Evolutionary conservation across 129 eudicot species (phyloP).

Genomic region (Helichrysum umbraculigerum): DNA sequence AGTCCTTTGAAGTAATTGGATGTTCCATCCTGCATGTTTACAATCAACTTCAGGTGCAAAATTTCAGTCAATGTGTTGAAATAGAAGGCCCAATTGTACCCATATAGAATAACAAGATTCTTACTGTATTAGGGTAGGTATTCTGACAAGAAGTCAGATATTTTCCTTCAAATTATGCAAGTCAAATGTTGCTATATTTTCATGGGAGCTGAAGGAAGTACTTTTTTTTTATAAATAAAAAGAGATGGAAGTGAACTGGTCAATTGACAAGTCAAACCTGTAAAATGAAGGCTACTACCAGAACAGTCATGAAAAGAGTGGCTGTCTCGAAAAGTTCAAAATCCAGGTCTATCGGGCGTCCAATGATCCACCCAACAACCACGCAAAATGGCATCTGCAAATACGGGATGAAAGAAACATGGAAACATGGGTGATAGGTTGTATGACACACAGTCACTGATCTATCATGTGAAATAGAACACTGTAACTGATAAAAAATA

Average conservation of each 20-base stretch:
- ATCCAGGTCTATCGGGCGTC: slow-evolving; percentile 66
- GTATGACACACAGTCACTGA: too few species aligned
- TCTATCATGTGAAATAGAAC: not conserved
- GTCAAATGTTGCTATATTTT: not conserved
- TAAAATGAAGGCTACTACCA: slow-evolving; percentile 76
- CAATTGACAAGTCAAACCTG: slow-evolving; percentile 49
- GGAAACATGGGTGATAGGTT: not conserved
- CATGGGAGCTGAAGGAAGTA: not conserved
- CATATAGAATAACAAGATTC: not conserved
- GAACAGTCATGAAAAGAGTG: slow-evolving; percentile 67
- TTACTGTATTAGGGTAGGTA: not conserved
- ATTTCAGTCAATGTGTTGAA: not conserved
- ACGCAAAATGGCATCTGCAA: slow-evolving; percentile 79
- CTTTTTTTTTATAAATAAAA: not conserved
- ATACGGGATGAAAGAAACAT: not conserved
- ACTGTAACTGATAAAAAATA: not conserved
- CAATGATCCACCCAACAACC: slow-evolving; percentile 75
- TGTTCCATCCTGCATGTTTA: slow-evolving; percentile 60
- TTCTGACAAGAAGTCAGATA: not conserved
- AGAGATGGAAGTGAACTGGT: slow-evolving; percentile 19
- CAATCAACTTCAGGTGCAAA: slow-evolving; percentile 3
- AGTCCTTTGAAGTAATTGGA: slow-evolving; percentile 80
- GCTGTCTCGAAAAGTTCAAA: slow-evolving; percentile 80
- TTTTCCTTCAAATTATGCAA: not conserved
- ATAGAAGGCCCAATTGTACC: not conserved